These are phyloP conservation scores for Bassia scoparia DNA, from an alignment of 148 eudicot species.

Conservation along the genomic window DNA sequence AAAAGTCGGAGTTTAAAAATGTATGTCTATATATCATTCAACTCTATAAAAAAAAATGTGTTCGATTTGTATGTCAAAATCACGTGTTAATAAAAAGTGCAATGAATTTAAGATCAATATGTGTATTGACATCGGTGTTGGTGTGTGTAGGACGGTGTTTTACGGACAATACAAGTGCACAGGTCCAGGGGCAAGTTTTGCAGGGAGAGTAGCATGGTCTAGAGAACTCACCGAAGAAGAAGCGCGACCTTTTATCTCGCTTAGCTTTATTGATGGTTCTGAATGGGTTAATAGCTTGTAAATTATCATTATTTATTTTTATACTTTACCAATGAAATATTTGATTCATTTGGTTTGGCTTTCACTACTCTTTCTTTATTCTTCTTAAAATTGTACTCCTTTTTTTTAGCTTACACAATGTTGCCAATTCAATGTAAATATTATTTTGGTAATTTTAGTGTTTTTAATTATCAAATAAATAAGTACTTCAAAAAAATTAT, in stretches of 20 bases:
- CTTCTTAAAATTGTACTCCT: no score
- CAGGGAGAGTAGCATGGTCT: slow-evolving; percentile 90
- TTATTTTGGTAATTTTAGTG: no score
- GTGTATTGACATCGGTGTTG: background rate
- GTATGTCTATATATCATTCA: no score
- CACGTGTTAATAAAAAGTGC: no score
- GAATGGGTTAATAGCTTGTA: slow-evolving; percentile 63
- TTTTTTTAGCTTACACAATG: no score
- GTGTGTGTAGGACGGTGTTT: slow-evolving; percentile 68
- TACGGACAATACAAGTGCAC: slow-evolving; percentile 96
- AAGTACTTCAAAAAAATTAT: no score
- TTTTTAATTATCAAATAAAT: no score
- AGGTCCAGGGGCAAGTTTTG: slow-evolving; percentile 79
- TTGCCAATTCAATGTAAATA: no score
- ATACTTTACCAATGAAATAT: background rate
- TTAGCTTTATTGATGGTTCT: slow-evolving; percentile 81
- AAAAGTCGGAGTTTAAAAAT: no score
- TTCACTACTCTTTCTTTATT: background rate
- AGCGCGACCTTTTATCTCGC: slow-evolving; percentile 88
- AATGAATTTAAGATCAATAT: no score
- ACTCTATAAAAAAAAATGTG: no score
- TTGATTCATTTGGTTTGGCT: background rate
- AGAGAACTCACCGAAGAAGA: slow-evolving; percentile 83
- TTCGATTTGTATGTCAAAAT: no score
- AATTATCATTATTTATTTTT: slow-evolving; percentile 3